Percentiles rank a stretch among this genome's conserved stretches.
phyloP scores from a whole-genome alignment of 306 rosid genomes.

The Fragaria nilgerrensis region DNA sequence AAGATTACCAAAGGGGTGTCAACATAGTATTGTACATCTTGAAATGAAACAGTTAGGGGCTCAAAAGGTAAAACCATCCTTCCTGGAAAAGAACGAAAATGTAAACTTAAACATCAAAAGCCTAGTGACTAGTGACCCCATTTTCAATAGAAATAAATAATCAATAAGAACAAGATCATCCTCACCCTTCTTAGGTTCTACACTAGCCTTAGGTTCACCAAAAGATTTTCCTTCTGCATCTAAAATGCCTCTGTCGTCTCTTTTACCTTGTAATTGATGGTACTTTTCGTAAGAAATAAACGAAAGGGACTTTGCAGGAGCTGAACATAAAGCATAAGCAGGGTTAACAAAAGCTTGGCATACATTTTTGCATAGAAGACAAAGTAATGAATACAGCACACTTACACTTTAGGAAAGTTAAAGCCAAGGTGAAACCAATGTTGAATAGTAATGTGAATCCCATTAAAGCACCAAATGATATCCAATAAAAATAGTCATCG shows the following conservation, averaged over 20 bases:
- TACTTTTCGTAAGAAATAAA: constrained; percentile 39
- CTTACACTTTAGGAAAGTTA: constrained; percentile 41
- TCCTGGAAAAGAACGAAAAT: constrained; percentile 20
- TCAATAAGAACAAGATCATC: not conserved
- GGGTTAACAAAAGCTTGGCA: not conserved
- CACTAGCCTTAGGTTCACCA: constrained; percentile 1
- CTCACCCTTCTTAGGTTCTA: constrained; percentile 25
- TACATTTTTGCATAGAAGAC: not conserved
- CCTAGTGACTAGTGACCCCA: not conserved
- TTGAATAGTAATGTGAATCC: constrained; percentile 42
- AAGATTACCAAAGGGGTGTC: constrained; percentile 45
- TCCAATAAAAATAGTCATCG: constrained; percentile 36
- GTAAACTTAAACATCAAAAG: not conserved
- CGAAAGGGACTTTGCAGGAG: constrained; percentile 40
- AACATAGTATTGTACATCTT: constrained; percentile 45
- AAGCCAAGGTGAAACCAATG: constrained; percentile 39
- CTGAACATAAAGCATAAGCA: constrained; percentile 14
- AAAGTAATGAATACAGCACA: not conserved
- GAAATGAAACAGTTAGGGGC: constrained; percentile 37
- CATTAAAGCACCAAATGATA: constrained; percentile 46
- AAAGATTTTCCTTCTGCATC: not conserved
- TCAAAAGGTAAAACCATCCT: constrained; percentile 41
- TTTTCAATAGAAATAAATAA: not conserved
- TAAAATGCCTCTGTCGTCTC: not conserved
- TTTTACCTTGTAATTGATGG: constrained; percentile 25